Percentiles rank a stretch among this genome's conserved stretches.
These are phyloP conservation scores for Starmerella potacharoeniae DNA, from an alignment of 805 yeast species.

Conservation along the genomic window DNA sequence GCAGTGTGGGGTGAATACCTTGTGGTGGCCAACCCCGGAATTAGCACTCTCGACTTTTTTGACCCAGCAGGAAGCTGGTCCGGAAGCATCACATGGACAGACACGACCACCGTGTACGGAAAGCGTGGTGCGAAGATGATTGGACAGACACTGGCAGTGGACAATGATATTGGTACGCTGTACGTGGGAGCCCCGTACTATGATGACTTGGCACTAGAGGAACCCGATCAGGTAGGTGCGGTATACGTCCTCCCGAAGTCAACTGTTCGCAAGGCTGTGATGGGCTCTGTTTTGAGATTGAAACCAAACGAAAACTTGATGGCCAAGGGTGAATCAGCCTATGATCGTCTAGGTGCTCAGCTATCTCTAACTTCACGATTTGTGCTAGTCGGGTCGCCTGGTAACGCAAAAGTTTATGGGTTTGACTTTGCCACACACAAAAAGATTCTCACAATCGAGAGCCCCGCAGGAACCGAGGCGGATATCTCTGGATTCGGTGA, in stretches of 20 bases:
- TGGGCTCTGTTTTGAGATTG: background rate
- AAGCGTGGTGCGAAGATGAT: constrained; percentile 35
- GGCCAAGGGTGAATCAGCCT: constrained; percentile 18
- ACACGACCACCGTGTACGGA: constrained; percentile 30
- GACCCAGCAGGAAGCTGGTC: constrained; percentile 19
- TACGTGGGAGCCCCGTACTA: constrained; percentile 37
- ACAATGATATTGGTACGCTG: constrained; percentile 31
- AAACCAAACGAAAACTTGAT: background rate
- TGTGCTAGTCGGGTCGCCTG: constrained; percentile 33
- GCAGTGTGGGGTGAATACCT: constrained; percentile 31
- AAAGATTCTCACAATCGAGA: constrained; percentile 12
- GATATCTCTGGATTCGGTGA: constrained; percentile 25
- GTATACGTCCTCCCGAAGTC: constrained; percentile 29
- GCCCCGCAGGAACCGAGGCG: constrained; percentile 5
- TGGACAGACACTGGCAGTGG: constrained; percentile 30
- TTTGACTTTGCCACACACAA: constrained; percentile 25
- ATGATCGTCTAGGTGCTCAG: constrained; percentile 36
- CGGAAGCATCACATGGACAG: constrained; percentile 26
- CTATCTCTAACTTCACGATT: constrained; percentile 25
- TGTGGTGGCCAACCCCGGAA: constrained; percentile 44
- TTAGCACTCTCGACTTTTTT: constrained; percentile 35
- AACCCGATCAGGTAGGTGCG: constrained; percentile 30
- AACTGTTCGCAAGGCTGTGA: constrained; percentile 15
- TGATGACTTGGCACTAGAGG: constrained; percentile 26
- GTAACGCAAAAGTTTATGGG: constrained; percentile 32